These are phyloP conservation scores for Lolium perenne DNA, from an alignment of 176 grass and related monocot species.

Conservation along the genomic window DNA sequence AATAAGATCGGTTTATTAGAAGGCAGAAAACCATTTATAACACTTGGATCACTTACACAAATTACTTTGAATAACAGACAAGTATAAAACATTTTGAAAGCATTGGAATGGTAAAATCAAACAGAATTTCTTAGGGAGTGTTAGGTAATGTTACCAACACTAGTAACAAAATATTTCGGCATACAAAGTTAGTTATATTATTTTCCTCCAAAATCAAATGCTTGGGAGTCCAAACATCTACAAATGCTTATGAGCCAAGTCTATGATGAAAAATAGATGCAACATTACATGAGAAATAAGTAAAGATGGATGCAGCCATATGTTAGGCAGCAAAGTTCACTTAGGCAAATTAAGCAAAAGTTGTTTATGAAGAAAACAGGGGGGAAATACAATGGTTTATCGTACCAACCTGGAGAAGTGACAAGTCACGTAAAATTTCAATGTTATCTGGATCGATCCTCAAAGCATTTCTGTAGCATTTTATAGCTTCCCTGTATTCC, in stretches of 20 bases:
- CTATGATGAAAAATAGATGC: conserved; percentile 26
- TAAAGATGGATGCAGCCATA: neutral
- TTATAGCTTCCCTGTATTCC: conserved; percentile 99
- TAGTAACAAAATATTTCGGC: neutral
- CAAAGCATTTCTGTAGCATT: conserved; percentile 99
- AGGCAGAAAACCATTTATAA: conserved; percentile 11
- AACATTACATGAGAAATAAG: neutral
- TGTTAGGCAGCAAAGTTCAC: conserved; percentile 7
- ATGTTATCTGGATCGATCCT: conserved; percentile 98
- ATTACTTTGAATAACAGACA: neutral
- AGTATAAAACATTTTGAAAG: conserved; percentile 6
- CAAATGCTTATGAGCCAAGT: neutral
- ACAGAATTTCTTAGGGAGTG: neutral
- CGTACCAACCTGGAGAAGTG: conserved; percentile 85
- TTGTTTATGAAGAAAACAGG: conserved; percentile 10
- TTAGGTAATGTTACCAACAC: conserved; percentile 19
- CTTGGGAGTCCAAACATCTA: conserved; percentile 12
- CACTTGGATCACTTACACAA: neutral
- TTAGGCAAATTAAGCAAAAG: conserved; percentile 17
- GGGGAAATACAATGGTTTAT: neutral
- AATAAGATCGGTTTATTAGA: conserved; percentile 36
- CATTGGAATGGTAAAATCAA: conserved; percentile 9
- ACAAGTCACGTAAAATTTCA: conserved; percentile 97
- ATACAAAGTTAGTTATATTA: conserved; percentile 10
- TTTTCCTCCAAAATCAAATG: conserved; percentile 13